Conservation (phyloP, 306 rosid genomes). For the Delonix regia region DNA sequence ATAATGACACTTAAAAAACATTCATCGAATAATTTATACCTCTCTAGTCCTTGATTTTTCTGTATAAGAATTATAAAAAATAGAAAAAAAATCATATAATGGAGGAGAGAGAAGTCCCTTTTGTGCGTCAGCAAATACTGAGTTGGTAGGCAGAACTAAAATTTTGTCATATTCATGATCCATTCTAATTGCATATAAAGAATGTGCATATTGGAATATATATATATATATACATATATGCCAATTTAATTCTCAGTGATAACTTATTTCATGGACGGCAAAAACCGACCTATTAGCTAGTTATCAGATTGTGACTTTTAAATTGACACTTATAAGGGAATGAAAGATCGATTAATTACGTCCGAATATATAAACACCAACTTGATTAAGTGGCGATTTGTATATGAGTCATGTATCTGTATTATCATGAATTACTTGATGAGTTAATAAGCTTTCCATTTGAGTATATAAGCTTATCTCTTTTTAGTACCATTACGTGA, state of each 20-base stretch:
- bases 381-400: neutral
- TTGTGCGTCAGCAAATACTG: neutral
- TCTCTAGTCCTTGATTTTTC: neutral
- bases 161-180: neutral
- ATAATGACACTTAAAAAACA: neutral
- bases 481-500: neutral
- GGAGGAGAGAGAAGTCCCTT: neutral
- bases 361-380: neutral
- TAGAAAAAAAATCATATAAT: neutral
- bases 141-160: neutral
- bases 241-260: neutral
- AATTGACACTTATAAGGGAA: neutral
- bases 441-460: neutral
- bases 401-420: neutral
- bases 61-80: neutral
- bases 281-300: neutral
- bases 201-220: neutral
- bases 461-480: neutral
- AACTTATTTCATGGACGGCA: conserved; percentile 2
- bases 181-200: neutral
- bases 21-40: neutral
- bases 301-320: conserved; percentile 11
- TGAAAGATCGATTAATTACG: too few species aligned
- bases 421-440: neutral
- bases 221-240: neutral